A percentile compares a stretch with the other conserved stretches of the same genome.
Conservation (phyloP, 371 early-diverging fungal genomes). For the Rhizopus microsporus region DNA sequence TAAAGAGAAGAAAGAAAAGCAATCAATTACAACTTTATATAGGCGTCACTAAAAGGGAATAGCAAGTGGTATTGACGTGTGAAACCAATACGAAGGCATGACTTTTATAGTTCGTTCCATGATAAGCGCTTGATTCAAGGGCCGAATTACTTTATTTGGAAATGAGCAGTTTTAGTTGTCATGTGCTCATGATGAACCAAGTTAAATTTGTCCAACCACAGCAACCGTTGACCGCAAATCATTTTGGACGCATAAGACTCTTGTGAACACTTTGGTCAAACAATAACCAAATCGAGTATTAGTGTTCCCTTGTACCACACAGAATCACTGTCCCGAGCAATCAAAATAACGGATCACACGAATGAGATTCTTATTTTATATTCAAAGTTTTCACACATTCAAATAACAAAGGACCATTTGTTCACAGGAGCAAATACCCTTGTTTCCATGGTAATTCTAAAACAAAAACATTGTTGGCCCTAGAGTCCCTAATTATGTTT, state of each 20-base stretch:
- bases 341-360: no score
- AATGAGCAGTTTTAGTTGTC: background rate
- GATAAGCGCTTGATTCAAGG: background rate
- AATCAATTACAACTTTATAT: background rate
- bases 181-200: background rate
- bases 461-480: no score
- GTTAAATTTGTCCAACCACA: background rate
- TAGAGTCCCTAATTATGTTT: no score
- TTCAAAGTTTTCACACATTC: no score
- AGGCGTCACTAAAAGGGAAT: background rate
- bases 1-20: background rate
- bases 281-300: no score
- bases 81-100: background rate
- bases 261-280: no score
- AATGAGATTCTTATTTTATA: no score
- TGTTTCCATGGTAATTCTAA: no score
- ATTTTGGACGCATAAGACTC: background rate
- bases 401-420: no score
- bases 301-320: no score
- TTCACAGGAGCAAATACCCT: no score
- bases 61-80: background rate
- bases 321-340: no score
- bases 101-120: background rate
- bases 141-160: background rate
- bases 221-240: background rate